Evolutionary conservation across 192 early-diverging fungal genomes (phyloP).

Genomic region (Coemansia sp.): DNA sequence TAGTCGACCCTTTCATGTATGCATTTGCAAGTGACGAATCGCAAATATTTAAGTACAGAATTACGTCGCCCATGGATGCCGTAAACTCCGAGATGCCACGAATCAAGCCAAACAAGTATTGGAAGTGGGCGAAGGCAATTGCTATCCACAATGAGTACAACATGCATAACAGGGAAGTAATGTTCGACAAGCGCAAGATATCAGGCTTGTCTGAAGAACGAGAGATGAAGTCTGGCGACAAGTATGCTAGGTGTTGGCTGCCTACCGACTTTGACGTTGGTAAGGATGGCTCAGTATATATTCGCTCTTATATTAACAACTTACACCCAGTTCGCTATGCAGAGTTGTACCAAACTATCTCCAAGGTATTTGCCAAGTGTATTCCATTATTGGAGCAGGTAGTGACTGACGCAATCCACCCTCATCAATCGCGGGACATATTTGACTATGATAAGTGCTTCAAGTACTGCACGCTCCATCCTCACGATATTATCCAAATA

Average conservation of each 20-base stretch:
- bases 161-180: no score
- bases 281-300: not conserved
- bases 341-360: not conserved
- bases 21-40: not conserved
- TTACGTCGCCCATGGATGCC: not conserved
- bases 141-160: not conserved
- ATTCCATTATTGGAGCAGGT: conserved; percentile 56
- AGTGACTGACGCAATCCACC: conserved; percentile 13
- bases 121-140: not conserved
- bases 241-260: not conserved
- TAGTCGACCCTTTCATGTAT: conserved; percentile 4
- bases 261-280: conserved; percentile 3
- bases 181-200: not conserved
- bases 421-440: not conserved
- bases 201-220: not conserved
- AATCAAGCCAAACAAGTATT: not conserved
- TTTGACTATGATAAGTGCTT: not conserved
- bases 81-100: not conserved
- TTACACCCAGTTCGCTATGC: not conserved
- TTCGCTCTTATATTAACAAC: conserved; percentile 9
- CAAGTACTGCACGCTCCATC: conserved; percentile 1
- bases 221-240: not conserved
- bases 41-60: not conserved
- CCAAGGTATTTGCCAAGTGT: not conserved
- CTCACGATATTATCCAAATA: not conserved